Evolutionary conservation across 116 monocot species (phyloP), one percentile per base, ranked within the genome.

Genomic region (Phalaenopsis hybrid): DNA sequence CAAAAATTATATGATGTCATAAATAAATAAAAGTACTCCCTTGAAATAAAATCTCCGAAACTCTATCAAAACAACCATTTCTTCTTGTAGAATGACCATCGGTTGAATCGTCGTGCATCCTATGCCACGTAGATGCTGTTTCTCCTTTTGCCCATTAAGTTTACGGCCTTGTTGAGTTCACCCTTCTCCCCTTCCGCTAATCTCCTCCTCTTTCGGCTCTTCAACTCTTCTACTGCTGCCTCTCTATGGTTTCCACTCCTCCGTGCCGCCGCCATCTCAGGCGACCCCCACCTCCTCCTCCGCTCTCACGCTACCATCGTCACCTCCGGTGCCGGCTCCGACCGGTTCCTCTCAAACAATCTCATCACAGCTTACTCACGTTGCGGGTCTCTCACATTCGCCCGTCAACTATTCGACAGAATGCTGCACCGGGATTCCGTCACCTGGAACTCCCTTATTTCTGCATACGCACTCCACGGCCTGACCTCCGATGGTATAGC

Each of bases 381-480:
- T 25, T 69, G 76, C 76, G 81, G 76, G 23, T 85, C 81, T 48
- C 77, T 87, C 37, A 5, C 21, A 48, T 5, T 9, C 25, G 89
- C 89, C 44, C 83, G 79, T 69, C 45, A 78, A 45, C 65, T 89
- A 81, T 89, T 89, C 72, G 88, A 92, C 50, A 74, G 59, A 78
- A 92, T 90, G 85, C 34, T 92, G 90, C 85, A 87, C 84, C 52
- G 85, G 87, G n/a, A 86, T 92, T 85, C 90, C 63, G 86, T 91
- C 76, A 83, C 91, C 52, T 91, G 68, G 73, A 94, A 94, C 83
- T 91, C 91, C 23, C 89, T 94, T 25, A 88, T 94, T 84, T 91
- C 94, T 50, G 91, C 87, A 59, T 91, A 85, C 81, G 88, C 92
- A 44, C 84, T 85, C 50, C 85, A 91, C 65, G 82, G 44, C 55